Conservation (phyloP, 2,329 filamentous ascomycete species). For the Verticillium nubilum region DNA sequence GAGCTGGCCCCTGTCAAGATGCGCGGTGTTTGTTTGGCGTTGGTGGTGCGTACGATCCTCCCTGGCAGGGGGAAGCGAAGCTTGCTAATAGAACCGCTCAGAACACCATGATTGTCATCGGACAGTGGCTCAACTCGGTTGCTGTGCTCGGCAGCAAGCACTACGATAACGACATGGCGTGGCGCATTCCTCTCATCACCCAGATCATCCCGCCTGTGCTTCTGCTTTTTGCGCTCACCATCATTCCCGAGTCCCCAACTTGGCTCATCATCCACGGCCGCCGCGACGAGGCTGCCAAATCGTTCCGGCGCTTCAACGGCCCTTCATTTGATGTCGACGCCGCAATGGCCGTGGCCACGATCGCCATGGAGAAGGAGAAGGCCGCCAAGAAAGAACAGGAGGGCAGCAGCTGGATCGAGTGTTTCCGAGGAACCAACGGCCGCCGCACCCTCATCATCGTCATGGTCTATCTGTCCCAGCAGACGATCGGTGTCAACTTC, state of each 20-base stretch:
- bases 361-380: constrained; percentile 17
- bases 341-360: constrained; percentile 13
- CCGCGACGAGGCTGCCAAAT: constrained; percentile 13
- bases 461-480: constrained; percentile 25
- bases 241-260: constrained; percentile 15
- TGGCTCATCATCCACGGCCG: constrained; percentile 15
- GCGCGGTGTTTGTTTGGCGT: constrained; percentile 20
- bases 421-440: constrained; percentile 20
- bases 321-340: constrained; percentile 18
- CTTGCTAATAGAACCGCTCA: background rate
- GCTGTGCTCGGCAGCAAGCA: constrained; percentile 15
- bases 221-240: constrained; percentile 14
- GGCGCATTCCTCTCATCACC: constrained; percentile 22
- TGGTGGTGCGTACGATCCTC: constrained; percentile 15
- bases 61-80: background rate
- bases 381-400: constrained; percentile 15
- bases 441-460: constrained; percentile 22
- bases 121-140: constrained; percentile 20
- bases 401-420: constrained; percentile 18
- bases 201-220: constrained; percentile 21
- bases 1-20: constrained; percentile 24
- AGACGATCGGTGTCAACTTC: constrained; percentile 23
- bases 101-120: constrained; percentile 26
- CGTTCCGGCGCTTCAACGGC: constrained; percentile 19
- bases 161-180: constrained; percentile 17